Percentiles rank a stretch among this genome's conserved stretches.
phyloP scores from a whole-genome alignment of 495 filamentous ascomycete genomes.

The Xylaria grammica region DNA sequence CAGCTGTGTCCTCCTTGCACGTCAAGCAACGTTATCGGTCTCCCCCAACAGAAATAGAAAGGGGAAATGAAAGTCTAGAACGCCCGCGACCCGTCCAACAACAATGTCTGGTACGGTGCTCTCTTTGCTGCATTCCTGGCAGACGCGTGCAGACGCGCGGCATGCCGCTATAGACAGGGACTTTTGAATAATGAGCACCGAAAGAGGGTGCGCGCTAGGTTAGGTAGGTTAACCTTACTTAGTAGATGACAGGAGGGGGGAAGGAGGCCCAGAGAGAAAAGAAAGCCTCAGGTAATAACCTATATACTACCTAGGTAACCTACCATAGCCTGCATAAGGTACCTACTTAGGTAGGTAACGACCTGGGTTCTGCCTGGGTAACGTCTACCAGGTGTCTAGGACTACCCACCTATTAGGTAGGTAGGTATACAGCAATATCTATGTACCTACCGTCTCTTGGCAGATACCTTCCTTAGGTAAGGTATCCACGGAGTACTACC shows the following conservation, averaged over 20 bases:
- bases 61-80: constrained; percentile 10
- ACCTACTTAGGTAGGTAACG: not conserved
- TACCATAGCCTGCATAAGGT: not conserved
- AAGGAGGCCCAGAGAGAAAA: constrained; percentile 1
- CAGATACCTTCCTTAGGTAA: too few relatives aligned
- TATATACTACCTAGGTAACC: not conserved
- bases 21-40: not conserved
- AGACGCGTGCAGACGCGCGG: constrained; percentile 25
- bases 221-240: not conserved
- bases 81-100: constrained; percentile 5
- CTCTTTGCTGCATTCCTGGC: constrained; percentile 22
- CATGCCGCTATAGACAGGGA: constrained; percentile 19
- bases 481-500: too few relatives aligned
- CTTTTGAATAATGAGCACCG: too few relatives aligned
- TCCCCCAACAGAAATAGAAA: not conserved
- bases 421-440: too few relatives aligned
- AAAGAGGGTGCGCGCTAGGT: not conserved
- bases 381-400: too few relatives aligned
- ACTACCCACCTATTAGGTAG: too few relatives aligned
- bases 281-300: constrained; percentile 14
- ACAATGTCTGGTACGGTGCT: constrained; percentile 7
- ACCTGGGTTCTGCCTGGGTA: too few relatives aligned
- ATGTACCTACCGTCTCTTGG: constrained; percentile 15
- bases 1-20: not conserved
- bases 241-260: not conserved